phyloP scores from a whole-genome alignment of 495 filamentous ascomycete genomes.

The Penicillium malachiteum region DNA sequence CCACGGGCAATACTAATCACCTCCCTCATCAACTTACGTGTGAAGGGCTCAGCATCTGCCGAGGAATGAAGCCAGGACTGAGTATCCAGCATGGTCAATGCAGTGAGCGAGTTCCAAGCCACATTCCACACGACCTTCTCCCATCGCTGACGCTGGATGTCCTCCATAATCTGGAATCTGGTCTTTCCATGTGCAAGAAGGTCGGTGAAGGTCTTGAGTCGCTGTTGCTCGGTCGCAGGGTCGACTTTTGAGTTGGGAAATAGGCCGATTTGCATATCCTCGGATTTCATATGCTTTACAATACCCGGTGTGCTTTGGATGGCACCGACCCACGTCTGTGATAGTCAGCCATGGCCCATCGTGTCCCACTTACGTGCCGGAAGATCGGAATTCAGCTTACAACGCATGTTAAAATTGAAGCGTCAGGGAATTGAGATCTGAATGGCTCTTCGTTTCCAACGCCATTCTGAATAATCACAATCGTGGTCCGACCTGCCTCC shows the following conservation, averaged over 20 bases:
- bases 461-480: slow-evolving; percentile 71
- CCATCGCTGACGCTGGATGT: slow-evolving; percentile 52
- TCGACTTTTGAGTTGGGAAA: slow-evolving; percentile 38
- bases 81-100: slow-evolving; percentile 51
- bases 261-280: slow-evolving; percentile 47
- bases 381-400: slow-evolving; percentile 17
- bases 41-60: slow-evolving; percentile 41
- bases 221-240: slow-evolving; percentile 19
- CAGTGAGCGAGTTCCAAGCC: slow-evolving; percentile 54
- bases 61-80: slow-evolving; percentile 47
- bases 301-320: slow-evolving; percentile 44
- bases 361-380: not conserved
- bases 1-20: slow-evolving; percentile 47
- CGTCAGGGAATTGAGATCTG: slow-evolving; percentile 51
- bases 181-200: slow-evolving; percentile 41
- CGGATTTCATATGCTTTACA: slow-evolving; percentile 45
- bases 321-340: slow-evolving; percentile 52
- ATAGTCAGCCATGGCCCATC: not conserved
- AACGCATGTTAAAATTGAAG: slow-evolving; percentile 60
- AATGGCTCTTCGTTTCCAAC: slow-evolving; percentile 67
- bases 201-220: slow-evolving; percentile 38
- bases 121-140: slow-evolving; percentile 57
- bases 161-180: slow-evolving; percentile 34
- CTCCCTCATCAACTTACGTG: slow-evolving; percentile 46
- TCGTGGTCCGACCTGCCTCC: slow-evolving; percentile 29